phyloP scores from a whole-genome alignment of 257 asterid species.

The Solanum ahanhuiri region DNA sequence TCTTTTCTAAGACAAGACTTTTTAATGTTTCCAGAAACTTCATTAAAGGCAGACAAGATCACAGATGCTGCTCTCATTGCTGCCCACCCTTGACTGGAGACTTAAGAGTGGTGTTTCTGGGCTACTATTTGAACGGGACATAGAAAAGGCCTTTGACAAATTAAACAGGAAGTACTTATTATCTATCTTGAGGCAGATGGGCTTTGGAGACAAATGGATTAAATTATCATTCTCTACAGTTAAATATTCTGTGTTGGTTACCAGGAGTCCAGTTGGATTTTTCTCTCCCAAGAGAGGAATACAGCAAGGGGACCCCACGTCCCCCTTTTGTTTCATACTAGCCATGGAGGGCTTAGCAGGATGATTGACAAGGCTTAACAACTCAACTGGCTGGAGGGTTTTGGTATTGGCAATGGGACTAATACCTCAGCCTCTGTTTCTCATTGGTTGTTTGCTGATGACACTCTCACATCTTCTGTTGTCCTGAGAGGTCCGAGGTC shows the following conservation, averaged over 20 bases:
- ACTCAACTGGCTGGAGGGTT: not conserved
- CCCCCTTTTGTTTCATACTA: not conserved
- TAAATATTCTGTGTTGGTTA: not conserved
- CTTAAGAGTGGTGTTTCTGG: not conserved
- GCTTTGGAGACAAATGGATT: not conserved
- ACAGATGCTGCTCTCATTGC: not conserved
- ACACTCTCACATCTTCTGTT: not conserved
- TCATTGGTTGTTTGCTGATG: not conserved
- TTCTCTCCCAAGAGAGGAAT: not conserved
- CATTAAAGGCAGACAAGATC: not conserved
- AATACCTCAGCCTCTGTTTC: not conserved
- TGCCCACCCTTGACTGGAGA: not conserved
- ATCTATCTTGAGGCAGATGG: not conserved
- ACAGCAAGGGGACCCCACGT: not conserved
- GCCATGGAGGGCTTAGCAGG: not conserved
- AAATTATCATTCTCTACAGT: not conserved
- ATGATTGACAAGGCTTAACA: not conserved
- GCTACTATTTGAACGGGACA: not conserved
- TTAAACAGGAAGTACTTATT: not conserved
- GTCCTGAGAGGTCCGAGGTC: not conserved
- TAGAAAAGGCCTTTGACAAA: not conserved
- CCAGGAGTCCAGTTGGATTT: not conserved
- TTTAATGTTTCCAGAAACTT: not conserved
- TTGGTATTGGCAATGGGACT: not conserved
- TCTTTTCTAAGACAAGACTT: not conserved